phyloP scores from a whole-genome alignment of 2,329 filamentous ascomycete species.

The Neobulgaria alba region DNA sequence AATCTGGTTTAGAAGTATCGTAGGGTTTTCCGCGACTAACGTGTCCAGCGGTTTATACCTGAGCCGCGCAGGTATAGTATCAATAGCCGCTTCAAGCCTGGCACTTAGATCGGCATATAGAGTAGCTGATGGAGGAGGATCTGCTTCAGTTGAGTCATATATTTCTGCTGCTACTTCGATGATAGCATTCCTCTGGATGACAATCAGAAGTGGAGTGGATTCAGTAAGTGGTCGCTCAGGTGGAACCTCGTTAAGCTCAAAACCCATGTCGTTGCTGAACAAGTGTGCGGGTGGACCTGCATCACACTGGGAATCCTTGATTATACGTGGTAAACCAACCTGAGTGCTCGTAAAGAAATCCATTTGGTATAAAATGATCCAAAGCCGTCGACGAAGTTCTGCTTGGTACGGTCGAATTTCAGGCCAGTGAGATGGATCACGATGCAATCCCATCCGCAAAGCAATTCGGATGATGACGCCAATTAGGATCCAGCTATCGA shows the following conservation, averaged over 20 bases:
- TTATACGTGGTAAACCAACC: slow-evolving; percentile 57
- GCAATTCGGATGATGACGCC: slow-evolving; percentile 44
- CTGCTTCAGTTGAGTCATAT: slow-evolving; percentile 34
- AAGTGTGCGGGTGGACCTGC: slow-evolving; percentile 54
- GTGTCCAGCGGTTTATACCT: not conserved
- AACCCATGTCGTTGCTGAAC: slow-evolving; percentile 55
- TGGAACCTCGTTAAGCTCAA: slow-evolving; percentile 46
- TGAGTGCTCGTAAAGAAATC: slow-evolving; percentile 59
- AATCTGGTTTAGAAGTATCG: not conserved
- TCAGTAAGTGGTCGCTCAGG: slow-evolving; percentile 46
- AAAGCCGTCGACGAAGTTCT: slow-evolving; percentile 55
- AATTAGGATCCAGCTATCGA: slow-evolving; percentile 45
- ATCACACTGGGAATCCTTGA: slow-evolving; percentile 55
- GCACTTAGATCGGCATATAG: too few relatives aligned
- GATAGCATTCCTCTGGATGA: slow-evolving; percentile 42
- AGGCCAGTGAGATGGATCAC: slow-evolving; percentile 41
- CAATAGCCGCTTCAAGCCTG: too few relatives aligned
- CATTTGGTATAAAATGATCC: slow-evolving; percentile 46
- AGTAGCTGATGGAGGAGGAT: not conserved
- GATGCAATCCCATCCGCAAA: slow-evolving; percentile 49
- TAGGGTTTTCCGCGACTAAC: not conserved
- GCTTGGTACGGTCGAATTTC: slow-evolving; percentile 43
- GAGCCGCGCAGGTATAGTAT: not conserved
- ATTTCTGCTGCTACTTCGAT: slow-evolving; percentile 40
- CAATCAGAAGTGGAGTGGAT: slow-evolving; percentile 42